Percentiles rank a stretch among this genome's conserved stretches.
phyloP scores from a whole-genome alignment of 2,329 filamentous ascomycete genomes.

The Sclerotinia subarctica region DNA sequence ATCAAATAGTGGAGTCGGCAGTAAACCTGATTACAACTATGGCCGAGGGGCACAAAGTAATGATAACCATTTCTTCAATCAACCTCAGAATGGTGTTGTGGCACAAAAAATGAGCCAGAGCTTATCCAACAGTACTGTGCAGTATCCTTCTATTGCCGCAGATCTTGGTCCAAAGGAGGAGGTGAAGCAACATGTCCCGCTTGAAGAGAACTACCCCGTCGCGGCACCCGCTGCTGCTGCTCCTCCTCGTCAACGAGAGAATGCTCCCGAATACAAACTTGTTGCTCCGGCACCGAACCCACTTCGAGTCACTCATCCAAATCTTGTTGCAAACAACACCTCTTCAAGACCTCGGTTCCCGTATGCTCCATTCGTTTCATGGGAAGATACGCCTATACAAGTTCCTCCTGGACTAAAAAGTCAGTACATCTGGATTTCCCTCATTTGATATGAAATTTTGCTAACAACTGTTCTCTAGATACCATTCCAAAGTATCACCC shows the following conservation, averaged over 20 bases:
- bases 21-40: constrained; percentile 21
- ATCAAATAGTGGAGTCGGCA: constrained; percentile 22
- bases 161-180: constrained; percentile 20
- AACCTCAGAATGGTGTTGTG: constrained; percentile 24
- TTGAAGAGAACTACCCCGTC: constrained; percentile 13
- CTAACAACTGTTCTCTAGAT: constrained; percentile 24
- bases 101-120: constrained; percentile 20
- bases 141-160: constrained; percentile 22
- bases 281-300: constrained; percentile 21
- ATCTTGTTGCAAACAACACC: constrained; percentile 27
- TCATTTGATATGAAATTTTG: constrained; percentile 3
- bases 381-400: constrained; percentile 31
- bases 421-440: constrained; percentile 23
- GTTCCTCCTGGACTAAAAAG: constrained; percentile 35
- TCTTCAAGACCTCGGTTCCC: constrained; percentile 31
- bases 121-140: constrained; percentile 24
- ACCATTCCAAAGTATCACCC: constrained; percentile 38
- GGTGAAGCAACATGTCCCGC: constrained; percentile 18
- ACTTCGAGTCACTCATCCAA: constrained; percentile 32
- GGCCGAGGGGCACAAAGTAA: constrained; percentile 28
- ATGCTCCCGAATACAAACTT: not conserved
- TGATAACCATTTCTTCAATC: constrained; percentile 20
- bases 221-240: constrained; percentile 6
- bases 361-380: constrained; percentile 34
- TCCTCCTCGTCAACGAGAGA: constrained; percentile 8